A percentile compares a stretch with the other conserved stretches of the same genome.
Conservation (phyloP, 805 yeast genomes). For the Alloascoidea africana region DNA sequence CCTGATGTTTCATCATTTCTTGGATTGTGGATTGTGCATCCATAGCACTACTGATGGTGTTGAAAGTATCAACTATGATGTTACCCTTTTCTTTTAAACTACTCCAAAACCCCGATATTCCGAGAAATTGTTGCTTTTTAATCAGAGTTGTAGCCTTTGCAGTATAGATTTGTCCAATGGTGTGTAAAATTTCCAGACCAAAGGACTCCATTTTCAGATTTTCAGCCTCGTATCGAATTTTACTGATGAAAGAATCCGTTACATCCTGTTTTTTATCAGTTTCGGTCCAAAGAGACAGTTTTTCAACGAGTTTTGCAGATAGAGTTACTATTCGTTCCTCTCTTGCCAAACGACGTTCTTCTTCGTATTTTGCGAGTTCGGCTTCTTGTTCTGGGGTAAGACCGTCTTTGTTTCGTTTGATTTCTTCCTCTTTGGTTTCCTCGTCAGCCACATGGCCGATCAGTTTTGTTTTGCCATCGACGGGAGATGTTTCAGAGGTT, state of each 20-base stretch:
- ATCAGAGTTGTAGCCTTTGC: slow-evolving; percentile 61
- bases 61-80: slow-evolving; percentile 70
- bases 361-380: slow-evolving; percentile 54
- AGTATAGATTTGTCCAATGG: slow-evolving; percentile 70
- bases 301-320: slow-evolving; percentile 37
- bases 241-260: slow-evolving; percentile 42
- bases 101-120: slow-evolving; percentile 73
- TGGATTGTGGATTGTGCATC: slow-evolving; percentile 77
- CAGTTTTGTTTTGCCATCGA: no score
- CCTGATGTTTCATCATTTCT: slow-evolving; percentile 32
- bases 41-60: slow-evolving; percentile 66
- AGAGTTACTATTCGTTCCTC: slow-evolving; percentile 51
- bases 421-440: slow-evolving; percentile 18
- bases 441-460: slow-evolving; percentile 6
- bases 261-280: slow-evolving; percentile 52
- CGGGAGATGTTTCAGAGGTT: not conserved
- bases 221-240: slow-evolving; percentile 76
- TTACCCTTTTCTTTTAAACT: slow-evolving; percentile 75
- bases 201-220: slow-evolving; percentile 88
- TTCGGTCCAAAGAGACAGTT: slow-evolving; percentile 40
- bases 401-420: slow-evolving; percentile 13
- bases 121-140: slow-evolving; percentile 67
- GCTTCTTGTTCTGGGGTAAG: slow-evolving; percentile 27
- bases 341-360: slow-evolving; percentile 56
- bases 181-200: slow-evolving; percentile 69